Base-by-base conservation (phyloP, 768 basidiomycete species). In the Dacryopinax primogenitus region DNA sequence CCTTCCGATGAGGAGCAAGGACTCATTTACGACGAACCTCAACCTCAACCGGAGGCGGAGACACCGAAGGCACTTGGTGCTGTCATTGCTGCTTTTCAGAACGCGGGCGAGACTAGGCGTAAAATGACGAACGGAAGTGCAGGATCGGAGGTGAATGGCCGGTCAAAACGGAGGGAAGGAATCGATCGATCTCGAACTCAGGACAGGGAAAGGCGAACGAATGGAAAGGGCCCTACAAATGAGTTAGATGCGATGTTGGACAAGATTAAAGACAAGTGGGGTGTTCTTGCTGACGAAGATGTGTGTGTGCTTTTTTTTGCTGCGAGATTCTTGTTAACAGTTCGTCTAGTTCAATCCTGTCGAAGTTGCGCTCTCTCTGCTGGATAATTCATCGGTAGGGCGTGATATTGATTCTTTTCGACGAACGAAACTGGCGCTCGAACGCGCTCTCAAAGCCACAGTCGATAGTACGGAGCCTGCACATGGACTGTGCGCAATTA, bases 331-430 rank as follows among this genome's bases (percentile, higher is more conserved):
- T 1, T 1, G 23, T 28, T 32, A 35, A 35, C 13, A 34, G 28
- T 45, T 63, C 37, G 64, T 33, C 37, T 70, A 93, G 86, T 99
- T 98, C 76, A 95, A 96, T 73, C 88, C 88, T 61, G 94, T 96
- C 34, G 88, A 94, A 71, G 80, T 98, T 36, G 94, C 96, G 2
- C 81, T 99, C 16, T 86, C 92, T 70, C 81, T 99, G 1, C 78
- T 99, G 28, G 90, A 93, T 68, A 81, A 86, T 41, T 83, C 84
- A 1, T 85, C 87, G 12, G 75, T 78, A 0, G 87, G 87, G 1
- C 88, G 86, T 72, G 84, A 86, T 69, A 84, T 91, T 71, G 78
- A 82, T 6, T 88, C 90, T 0, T 95, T 95, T 73, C 80, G 83
- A 33, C 76, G 80, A 44, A 88, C 89, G 2, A 92, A 91, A 74